A percentile compares a stretch with the other conserved stretches of the same genome.
Conservation (phyloP, 2,329 filamentous ascomycete species). For the Penicillium paneum region DNA sequence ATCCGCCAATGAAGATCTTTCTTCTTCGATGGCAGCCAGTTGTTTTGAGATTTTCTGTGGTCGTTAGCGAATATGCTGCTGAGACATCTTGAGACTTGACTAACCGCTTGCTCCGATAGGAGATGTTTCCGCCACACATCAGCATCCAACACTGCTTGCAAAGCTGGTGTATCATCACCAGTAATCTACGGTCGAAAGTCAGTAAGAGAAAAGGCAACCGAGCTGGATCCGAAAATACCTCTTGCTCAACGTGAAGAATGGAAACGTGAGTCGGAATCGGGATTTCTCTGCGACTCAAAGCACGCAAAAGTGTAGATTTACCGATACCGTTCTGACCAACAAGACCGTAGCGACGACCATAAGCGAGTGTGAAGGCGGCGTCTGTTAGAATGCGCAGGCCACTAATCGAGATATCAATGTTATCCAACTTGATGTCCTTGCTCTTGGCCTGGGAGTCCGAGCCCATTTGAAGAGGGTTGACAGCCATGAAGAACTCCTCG, state of each 20-base stretch:
- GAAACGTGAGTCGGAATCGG: conserved; percentile 96
- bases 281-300: conserved; percentile 87
- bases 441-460: conserved; percentile 72
- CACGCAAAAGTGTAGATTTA: conserved; percentile 90
- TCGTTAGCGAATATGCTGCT: background rate
- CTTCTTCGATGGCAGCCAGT: conserved; percentile 71
- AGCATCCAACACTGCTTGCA: conserved; percentile 93
- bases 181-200: conserved; percentile 60
- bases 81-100: conserved; percentile 27
- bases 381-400: conserved; percentile 86
- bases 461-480: conserved; percentile 91
- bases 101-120: conserved; percentile 77
- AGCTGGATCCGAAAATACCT: conserved; percentile 55
- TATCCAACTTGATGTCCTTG: conserved; percentile 98
- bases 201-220: background rate
- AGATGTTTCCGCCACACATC: conserved; percentile 98
- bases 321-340: conserved; percentile 99
- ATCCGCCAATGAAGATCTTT: conserved; percentile 78
- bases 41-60: conserved; percentile 69
- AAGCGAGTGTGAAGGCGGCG: conserved; percentile 83
- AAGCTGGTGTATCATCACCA: conserved; percentile 89
- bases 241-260: conserved; percentile 98
- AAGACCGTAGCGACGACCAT: conserved; percentile 90
- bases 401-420: conserved; percentile 89
- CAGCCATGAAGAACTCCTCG: conserved; percentile 99